These are phyloP conservation scores for Colletotrichum destructivum DNA, from an alignment of 2,329 filamentous ascomycete genomes.

Conservation along the genomic window DNA sequence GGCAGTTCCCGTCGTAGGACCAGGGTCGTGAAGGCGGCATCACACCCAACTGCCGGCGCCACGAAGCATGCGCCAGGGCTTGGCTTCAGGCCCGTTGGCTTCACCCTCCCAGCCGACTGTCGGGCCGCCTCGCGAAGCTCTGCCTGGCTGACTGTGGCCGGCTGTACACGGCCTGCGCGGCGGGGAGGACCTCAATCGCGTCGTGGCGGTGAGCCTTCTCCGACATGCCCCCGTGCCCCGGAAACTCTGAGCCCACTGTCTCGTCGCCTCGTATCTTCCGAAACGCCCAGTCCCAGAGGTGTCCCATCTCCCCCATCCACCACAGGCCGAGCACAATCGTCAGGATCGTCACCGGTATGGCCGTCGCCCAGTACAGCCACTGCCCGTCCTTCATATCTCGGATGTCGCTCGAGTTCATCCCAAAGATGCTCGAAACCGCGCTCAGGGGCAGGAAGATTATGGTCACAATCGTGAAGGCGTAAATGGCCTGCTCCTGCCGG, in stretches of 20 bases:
- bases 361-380: constrained; percentile 66
- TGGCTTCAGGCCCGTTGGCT: constrained; percentile 49
- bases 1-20: constrained; percentile 9
- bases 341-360: constrained; percentile 61
- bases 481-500: constrained; percentile 63
- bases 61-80: background rate
- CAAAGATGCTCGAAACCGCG: constrained; percentile 64
- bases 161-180: constrained; percentile 16
- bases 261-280: constrained; percentile 25
- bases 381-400: constrained; percentile 64
- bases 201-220: constrained; percentile 26
- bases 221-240: background rate
- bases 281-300: constrained; percentile 47
- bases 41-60: constrained; percentile 18
- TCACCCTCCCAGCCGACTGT: constrained; percentile 46
- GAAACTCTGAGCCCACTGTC: constrained; percentile 3
- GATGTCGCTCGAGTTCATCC: constrained; percentile 68
- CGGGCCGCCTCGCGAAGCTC: constrained; percentile 20
- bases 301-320: constrained; percentile 61
- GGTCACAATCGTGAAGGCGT: constrained; percentile 66
- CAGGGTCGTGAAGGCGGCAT: background rate
- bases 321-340: constrained; percentile 58
- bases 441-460: constrained; percentile 64
- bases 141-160: constrained; percentile 16
- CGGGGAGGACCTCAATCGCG: constrained; percentile 2